Conservation (phyloP, 208 protist genomes). For the Wallacemonas sp. region DNA sequence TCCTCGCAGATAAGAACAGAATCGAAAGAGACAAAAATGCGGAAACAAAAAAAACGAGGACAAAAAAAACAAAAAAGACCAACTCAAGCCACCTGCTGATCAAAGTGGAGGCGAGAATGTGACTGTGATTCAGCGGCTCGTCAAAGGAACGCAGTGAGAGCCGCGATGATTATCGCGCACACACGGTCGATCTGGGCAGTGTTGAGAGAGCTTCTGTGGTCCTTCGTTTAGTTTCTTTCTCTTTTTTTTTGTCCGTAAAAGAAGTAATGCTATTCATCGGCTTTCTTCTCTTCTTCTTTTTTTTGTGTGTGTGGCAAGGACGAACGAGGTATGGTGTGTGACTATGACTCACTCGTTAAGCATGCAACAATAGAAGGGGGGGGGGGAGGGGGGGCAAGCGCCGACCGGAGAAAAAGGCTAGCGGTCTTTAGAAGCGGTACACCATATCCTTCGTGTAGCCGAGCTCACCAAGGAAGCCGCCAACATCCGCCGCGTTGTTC, state of each 20-base stretch:
- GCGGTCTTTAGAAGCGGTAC: slow-evolving; percentile 86
- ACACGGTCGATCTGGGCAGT: no score
- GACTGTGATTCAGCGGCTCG: slow-evolving; percentile 4
- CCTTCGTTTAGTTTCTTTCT: slow-evolving; percentile 2
- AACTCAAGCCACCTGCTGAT: neutral
- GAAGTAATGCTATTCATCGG: neutral
- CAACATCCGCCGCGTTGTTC: slow-evolving; percentile 79
- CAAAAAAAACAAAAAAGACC: slow-evolving; percentile 1
- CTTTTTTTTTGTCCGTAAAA: neutral
- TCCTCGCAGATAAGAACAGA: neutral
- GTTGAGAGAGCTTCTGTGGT: no score
- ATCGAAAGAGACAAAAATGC: neutral
- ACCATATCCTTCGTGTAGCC: slow-evolving; percentile 84
- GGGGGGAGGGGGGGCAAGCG: no score
- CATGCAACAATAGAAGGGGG: no score
- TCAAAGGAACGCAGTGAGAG: no score
- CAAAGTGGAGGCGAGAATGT: neutral
- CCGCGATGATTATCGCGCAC: no score
- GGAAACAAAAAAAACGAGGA: slow-evolving; percentile 1
- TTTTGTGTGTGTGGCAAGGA: no score
- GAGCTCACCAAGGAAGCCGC: slow-evolving; percentile 65
- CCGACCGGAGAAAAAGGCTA: no score
- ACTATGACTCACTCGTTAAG: no score
- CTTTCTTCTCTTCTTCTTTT: neutral
- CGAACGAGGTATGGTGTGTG: no score